Base-by-base conservation (phyloP, 2,329 filamentous ascomycete species). In the Dactylellina parvicollis region DNA sequence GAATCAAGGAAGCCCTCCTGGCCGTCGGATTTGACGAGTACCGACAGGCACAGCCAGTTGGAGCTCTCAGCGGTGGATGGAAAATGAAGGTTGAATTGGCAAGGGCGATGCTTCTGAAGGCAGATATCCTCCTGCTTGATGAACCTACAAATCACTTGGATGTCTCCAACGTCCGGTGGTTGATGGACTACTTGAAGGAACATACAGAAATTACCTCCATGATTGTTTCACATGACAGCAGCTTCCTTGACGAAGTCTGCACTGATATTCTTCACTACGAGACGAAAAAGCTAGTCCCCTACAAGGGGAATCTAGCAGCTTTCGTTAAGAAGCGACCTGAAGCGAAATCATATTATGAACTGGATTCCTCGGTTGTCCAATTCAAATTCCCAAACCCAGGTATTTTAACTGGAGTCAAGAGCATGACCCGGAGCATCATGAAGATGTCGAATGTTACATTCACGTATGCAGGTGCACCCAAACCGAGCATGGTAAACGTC, bases 251-350 rank as follows among this genome's bases (percentile, higher is more conserved):
- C 80, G 92, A 94, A 76, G 93, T 99, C 77, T 98, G 94, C 79
- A 99, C 95, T 4, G 95, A 99, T 80, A 97, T 99, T 79, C 97
- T 97, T 84, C 95, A 99, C 84, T 99, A 99, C 83, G 95, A 99
- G 82, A 88, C 89, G 82, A 99, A 99, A 88, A 99, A 98, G 85
- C 87, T 99, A 28, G 89, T 89, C 20, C 89, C 88, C 82, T 94
- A 92, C 86, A 90, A 89, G 83, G 91, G 91, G 76, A 94, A 95
- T 82, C 84, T 95, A 67, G 87, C 88, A 18, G 88, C 85, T 32
- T 97, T 99, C 79, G 95, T 99, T 80, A 87, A 91, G 82, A 84
- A 92, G 77, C 92, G 92, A 80, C 95, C 95, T 10, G 95, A 98
- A 83, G 95, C 90, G 74, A 97, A 96, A 87, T 93, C 91, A 80